phyloP scores from a whole-genome alignment of 225 moss, liverwort and hornwort genomes.

The Bryum argenteum region DNA sequence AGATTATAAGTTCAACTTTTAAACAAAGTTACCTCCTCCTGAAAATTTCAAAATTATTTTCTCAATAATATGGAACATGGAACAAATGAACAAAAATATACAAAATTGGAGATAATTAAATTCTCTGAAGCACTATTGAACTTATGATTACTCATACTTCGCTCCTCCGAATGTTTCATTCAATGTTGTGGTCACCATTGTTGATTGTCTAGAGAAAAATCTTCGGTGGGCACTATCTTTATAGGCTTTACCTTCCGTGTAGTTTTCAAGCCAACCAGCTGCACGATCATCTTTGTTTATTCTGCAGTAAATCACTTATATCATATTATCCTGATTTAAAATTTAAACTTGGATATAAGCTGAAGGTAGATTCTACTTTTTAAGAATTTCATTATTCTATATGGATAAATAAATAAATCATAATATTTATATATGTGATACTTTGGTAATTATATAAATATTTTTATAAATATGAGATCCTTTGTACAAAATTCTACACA shows the following conservation, averaged over 20 bases:
- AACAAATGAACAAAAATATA: too few relatives aligned
- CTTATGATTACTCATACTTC: background rate
- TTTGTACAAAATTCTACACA: background rate
- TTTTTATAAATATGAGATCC: background rate
- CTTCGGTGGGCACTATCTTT: slow-evolving; percentile 42
- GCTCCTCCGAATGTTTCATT: slow-evolving; percentile 46
- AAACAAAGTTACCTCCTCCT: too few relatives aligned
- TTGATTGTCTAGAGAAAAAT: slow-evolving; percentile 38
- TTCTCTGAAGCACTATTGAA: too few relatives aligned
- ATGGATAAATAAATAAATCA: too few relatives aligned
- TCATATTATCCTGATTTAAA: background rate
- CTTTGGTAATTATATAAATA: background rate
- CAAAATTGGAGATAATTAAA: too few relatives aligned
- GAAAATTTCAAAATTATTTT: too few relatives aligned
- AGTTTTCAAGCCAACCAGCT: slow-evolving; percentile 45
- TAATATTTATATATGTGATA: too few relatives aligned
- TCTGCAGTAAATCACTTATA: background rate
- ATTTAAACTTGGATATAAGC: background rate
- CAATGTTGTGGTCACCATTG: slow-evolving; percentile 34
- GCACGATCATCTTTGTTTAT: slow-evolving; percentile 53
- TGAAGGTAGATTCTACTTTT: too few relatives aligned
- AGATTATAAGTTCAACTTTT: too few relatives aligned
- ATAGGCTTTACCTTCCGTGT: slow-evolving; percentile 40
- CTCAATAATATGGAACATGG: too few relatives aligned
- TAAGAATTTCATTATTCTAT: too few relatives aligned